Conservation (phyloP, 495 filamentous ascomycete species). For the Hypoxylon rickii region DNA sequence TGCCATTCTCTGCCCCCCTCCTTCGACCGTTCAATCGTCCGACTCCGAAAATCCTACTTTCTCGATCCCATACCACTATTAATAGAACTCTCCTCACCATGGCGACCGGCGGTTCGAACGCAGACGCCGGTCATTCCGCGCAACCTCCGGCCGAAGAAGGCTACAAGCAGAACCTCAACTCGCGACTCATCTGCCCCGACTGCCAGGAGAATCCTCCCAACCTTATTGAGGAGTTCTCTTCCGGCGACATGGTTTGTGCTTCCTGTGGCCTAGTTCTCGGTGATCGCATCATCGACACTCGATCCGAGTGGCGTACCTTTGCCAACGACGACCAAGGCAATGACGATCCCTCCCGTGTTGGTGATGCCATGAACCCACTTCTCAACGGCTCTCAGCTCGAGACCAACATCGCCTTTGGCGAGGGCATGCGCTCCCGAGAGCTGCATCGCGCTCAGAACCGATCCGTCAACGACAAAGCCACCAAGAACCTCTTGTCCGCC, state of each 20-base stretch:
- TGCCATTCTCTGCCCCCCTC: too few relatives aligned
- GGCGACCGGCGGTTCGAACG: too few relatives aligned
- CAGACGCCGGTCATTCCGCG: too few relatives aligned
- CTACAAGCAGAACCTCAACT: constrained; percentile 71
- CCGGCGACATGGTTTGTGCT: constrained; percentile 89
- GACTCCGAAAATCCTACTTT: too few relatives aligned
- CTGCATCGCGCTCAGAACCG: constrained; percentile 88
- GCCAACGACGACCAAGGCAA: constrained; percentile 92
- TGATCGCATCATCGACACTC: constrained; percentile 88
- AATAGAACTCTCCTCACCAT: too few relatives aligned
- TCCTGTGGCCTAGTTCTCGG: constrained; percentile 91
- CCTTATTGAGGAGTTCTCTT: constrained; percentile 87
- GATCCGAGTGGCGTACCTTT: constrained; percentile 98
- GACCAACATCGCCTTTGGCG: constrained; percentile 81
- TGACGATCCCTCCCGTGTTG: constrained; percentile 97
- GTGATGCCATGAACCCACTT: constrained; percentile 84
- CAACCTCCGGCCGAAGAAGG: constrained; percentile 23
- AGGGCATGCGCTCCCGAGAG: constrained; percentile 72
- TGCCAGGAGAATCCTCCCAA: constrained; percentile 91
- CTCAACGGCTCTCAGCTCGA: constrained; percentile 91
- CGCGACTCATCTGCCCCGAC: constrained; percentile 80
- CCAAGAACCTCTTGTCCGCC: constrained; percentile 68
- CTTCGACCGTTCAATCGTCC: too few relatives aligned
- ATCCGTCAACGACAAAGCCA: constrained; percentile 81
- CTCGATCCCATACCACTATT: too few relatives aligned